These are phyloP conservation scores for Podila clonocystis DNA, from an alignment of 192 early-diverging fungal genomes.

Conservation along the genomic window DNA sequence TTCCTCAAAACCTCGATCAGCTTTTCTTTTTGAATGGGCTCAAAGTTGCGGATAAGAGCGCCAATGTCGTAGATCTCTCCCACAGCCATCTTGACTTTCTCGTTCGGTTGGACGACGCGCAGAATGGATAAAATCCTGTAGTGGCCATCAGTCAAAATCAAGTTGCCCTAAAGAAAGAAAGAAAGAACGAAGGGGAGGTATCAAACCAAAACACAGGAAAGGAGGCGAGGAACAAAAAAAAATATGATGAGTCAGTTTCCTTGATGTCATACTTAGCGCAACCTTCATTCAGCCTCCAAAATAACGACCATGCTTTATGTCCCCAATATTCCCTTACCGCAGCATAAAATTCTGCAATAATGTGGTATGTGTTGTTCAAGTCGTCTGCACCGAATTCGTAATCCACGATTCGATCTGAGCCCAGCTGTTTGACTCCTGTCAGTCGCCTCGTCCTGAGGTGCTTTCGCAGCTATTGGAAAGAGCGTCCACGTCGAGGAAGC, in stretches of 20 bases:
- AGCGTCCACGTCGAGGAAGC: not conserved
- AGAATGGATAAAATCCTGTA: conserved; percentile 86
- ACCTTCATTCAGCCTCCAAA: no score
- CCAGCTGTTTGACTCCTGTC: conserved; percentile 83
- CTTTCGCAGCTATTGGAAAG: conserved; percentile 77
- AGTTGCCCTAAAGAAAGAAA: conserved; percentile 86
- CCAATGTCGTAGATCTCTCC: conserved; percentile 83
- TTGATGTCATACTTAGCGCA: no score
- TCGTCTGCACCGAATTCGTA: conserved; percentile 86
- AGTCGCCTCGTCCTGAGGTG: conserved; percentile 86
- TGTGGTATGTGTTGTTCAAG: conserved; percentile 69
- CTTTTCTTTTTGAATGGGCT: conserved; percentile 61
- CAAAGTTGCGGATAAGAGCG: conserved; percentile 60
- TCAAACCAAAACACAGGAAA: not conserved
- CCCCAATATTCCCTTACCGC: conserved; percentile 54
- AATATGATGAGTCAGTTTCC: not conserved
- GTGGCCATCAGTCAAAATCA: conserved; percentile 92
- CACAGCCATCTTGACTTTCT: conserved; percentile 81
- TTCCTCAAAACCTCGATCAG: conserved; percentile 61
- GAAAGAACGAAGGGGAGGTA: conserved; percentile 1
- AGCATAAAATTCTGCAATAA: conserved; percentile 84
- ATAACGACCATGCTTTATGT: no score
- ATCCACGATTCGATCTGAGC: conserved; percentile 92
- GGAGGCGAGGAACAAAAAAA: not conserved
- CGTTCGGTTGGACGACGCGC: conserved; percentile 87